phyloP scores from a whole-genome alignment of 1,284 basidiomycete species.

The Cryptococcus hybrid region DNA sequence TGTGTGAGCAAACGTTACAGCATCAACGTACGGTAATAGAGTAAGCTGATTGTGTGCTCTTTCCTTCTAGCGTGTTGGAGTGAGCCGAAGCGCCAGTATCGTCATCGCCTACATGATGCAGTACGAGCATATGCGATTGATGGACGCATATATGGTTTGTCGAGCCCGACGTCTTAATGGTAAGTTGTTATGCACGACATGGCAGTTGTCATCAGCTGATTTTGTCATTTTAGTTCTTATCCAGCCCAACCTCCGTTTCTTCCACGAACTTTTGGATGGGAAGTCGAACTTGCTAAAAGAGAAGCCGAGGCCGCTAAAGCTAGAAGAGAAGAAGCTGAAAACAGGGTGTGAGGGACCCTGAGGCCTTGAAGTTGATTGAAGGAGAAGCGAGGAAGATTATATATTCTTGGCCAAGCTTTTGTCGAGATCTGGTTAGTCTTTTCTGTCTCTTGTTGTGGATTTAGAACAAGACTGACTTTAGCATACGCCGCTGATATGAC shows the following conservation, averaged over 20 bases:
- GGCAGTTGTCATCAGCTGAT: background rate
- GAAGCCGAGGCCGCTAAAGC: constrained; percentile 25
- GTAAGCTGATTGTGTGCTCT: background rate
- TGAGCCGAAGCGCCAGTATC: constrained; percentile 88
- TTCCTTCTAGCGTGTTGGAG: constrained; percentile 67
- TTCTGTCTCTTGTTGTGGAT: background rate
- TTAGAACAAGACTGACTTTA: background rate
- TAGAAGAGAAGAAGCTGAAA: constrained; percentile 18
- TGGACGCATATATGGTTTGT: constrained; percentile 77
- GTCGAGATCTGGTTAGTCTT: constrained; percentile 47
- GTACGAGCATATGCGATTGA: constrained; percentile 78
- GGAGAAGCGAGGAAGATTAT: constrained; percentile 25
- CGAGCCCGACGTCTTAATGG: constrained; percentile 47
- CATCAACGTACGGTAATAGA: background rate
- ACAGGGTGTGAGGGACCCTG: constrained; percentile 20
- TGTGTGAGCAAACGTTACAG: constrained; percentile 54
- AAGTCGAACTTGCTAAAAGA: constrained; percentile 63
- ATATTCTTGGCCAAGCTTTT: constrained; percentile 49
- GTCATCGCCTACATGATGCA: constrained; percentile 98
- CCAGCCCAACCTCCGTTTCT: constrained; percentile 87
- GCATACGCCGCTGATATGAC: background rate
- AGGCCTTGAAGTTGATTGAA: constrained; percentile 21
- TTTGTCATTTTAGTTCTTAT: constrained; percentile 61
- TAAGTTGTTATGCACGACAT: constrained; percentile 12
- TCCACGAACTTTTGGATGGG: constrained; percentile 94